phyloP scores from a whole-genome alignment of 139 green algal genomes.

The Chlorokybus atmophyticus region DNA sequence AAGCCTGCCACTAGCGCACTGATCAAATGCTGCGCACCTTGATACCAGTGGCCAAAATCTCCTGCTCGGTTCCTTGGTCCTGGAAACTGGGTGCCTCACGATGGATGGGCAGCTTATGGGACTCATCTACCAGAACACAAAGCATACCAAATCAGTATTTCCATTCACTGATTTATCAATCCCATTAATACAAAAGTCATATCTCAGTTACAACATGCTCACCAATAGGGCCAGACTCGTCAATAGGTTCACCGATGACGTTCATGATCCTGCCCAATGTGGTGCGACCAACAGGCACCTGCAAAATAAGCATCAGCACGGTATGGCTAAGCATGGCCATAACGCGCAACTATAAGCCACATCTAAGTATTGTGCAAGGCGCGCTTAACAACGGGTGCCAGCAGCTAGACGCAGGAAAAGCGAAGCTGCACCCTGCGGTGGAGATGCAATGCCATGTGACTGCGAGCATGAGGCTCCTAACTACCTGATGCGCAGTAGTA shows the following conservation, averaged over 20 bases:
- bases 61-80: slow-evolving; percentile 90
- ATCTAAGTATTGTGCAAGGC: too few relatives aligned
- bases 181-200: too few relatives aligned
- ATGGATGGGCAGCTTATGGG: slow-evolving; percentile 80
- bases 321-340: not conserved
- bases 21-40: slow-evolving; percentile 82
- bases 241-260: slow-evolving; percentile 97
- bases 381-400: too few relatives aligned
- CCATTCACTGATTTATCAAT: too few relatives aligned
- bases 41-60: slow-evolving; percentile 97
- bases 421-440: too few relatives aligned
- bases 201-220: slow-evolving; percentile 10
- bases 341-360: slow-evolving; percentile 1
- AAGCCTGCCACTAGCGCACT: too few relatives aligned
- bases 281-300: slow-evolving; percentile 86
- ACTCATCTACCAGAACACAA: slow-evolving; percentile 43
- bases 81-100: slow-evolving; percentile 84
- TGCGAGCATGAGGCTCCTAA: too few relatives aligned
- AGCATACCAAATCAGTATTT: not conserved
- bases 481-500: too few relatives aligned
- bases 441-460: too few relatives aligned
- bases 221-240: slow-evolving; percentile 87
- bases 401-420: too few relatives aligned
- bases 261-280: slow-evolving; percentile 99
- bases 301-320: not conserved